Conservation (phyloP, 768 basidiomycete species). For the Hygrocybe punicea region DNA sequence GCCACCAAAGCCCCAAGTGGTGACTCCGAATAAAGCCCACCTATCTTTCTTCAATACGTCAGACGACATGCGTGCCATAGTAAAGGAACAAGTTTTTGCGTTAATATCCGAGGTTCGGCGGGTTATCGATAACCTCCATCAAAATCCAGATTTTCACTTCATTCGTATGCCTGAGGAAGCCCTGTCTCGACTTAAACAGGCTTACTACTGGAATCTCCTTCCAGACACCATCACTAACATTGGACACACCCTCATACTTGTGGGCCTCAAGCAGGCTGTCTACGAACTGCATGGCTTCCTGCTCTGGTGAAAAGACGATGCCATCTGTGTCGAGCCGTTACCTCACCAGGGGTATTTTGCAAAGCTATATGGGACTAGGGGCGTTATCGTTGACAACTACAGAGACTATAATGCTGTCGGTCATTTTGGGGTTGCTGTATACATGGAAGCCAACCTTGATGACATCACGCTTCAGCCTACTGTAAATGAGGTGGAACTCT, state of each 20-base stretch:
- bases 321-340: not conserved
- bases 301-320: not conserved
- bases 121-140: not conserved
- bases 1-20: not conserved
- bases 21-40: not conserved
- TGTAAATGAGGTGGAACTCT: not conserved
- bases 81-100: not conserved
- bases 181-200: not conserved
- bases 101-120: not conserved
- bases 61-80: not conserved
- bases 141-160: not conserved
- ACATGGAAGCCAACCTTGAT: not conserved
- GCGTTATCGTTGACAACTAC: not conserved
- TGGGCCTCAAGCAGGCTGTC: not conserved
- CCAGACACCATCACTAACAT: not conserved
- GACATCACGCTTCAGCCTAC: not conserved
- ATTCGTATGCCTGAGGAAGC: not conserved
- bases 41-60: not conserved
- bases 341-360: not conserved
- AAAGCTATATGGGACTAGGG: not conserved
- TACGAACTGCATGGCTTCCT: not conserved
- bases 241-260: not conserved
- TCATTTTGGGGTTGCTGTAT: not conserved
- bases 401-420: not conserved
- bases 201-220: not conserved